These are phyloP conservation scores for Globisporangium cylindrosporum DNA, from an alignment of 352 stramenopile species.

Conservation along the genomic window DNA sequence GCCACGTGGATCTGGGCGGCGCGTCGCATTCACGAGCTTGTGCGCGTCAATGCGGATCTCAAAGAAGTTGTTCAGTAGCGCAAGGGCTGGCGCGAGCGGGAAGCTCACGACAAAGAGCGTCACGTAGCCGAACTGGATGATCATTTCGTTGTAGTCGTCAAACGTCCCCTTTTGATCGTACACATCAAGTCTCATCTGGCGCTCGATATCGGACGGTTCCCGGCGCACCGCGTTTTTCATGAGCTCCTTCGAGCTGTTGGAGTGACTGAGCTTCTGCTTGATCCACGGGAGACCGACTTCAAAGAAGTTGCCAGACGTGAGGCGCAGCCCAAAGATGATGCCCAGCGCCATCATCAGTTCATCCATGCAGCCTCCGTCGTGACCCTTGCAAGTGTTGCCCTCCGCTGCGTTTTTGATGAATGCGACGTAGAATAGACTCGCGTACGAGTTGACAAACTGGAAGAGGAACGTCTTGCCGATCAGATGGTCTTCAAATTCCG, in stretches of 20 bases:
- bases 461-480: constrained; percentile 84
- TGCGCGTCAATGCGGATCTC: constrained; percentile 90
- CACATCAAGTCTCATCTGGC: constrained; percentile 54
- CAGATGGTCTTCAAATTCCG: constrained; percentile 93
- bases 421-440: constrained; percentile 79
- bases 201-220: constrained; percentile 49
- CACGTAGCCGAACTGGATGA: constrained; percentile 90
- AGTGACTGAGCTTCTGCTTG: constrained; percentile 46
- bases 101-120: constrained; percentile 93
- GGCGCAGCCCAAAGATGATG: constrained; percentile 69
- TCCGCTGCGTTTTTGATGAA: constrained; percentile 76
- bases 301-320: constrained; percentile 80
- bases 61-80: constrained; percentile 90
- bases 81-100: constrained; percentile 87
- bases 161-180: constrained; percentile 80
- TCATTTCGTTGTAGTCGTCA: constrained; percentile 88
- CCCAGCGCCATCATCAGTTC: constrained; percentile 72
- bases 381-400: constrained; percentile 41
- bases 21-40: constrained; percentile 77
- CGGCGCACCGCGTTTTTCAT: constrained; percentile 34
- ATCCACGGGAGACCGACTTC: constrained; percentile 73
- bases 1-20: constrained; percentile 67
- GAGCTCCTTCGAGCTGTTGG: constrained; percentile 22
- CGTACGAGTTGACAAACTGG: constrained; percentile 85
- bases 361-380: constrained; percentile 63